Base-by-base conservation (phyloP, 139 green algal genomes). In the Micractinium sp. region DNA sequence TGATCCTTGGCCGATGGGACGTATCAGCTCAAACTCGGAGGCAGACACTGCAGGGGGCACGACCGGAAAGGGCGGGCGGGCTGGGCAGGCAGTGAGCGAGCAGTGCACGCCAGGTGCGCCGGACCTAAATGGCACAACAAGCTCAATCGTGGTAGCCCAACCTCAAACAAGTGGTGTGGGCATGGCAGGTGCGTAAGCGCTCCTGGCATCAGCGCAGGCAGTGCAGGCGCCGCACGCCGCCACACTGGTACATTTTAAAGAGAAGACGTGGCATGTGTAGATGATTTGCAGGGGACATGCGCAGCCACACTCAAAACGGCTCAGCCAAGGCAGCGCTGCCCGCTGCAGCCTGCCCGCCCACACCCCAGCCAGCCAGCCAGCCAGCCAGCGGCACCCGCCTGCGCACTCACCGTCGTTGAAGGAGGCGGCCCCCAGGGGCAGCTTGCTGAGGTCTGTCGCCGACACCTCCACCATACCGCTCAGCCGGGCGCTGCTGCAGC, bases 71-170 rank as follows among this genome's bases (percentile, higher is more conserved):
- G 23, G 25, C 23, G 23, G 12, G 25, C 25, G 1, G 67, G 23
- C 12, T 2, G 14, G 67, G n/a, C 31, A 33, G 67, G 1, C 25
- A 5, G 14, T 75, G 20, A 31, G 23, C 25, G 67, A 29, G 63
- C 63, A n/a, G 63, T 3, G 22, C 93, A 60, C 5, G 47, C 47
- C 47, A 56, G 47, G 47, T 56, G 47, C 47, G 47, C 47, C 5
- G 7, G 47, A 56, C 9, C 47, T 87, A 94, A 97, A 82, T 96
- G n/a, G n/a, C n/a, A n/a, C n/a, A n/a, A n/a, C 47, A 56, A 5
- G 47, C 47, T 56, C 7, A 9, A 56, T 56, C 7, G 9, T 56
- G 47, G 9, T 9, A 56, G 47, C 47, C 9, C 47, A 56, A 56
- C 47, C 47, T n/a, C n/a, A n/a, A n/a, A n/a, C n/a, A n/a, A n/a